Percentiles rank a stretch among this genome's conserved stretches.
Evolutionary conservation across 352 stramenopile genomes (phyloP).

Genomic region (Globisporangium paddicum): DNA sequence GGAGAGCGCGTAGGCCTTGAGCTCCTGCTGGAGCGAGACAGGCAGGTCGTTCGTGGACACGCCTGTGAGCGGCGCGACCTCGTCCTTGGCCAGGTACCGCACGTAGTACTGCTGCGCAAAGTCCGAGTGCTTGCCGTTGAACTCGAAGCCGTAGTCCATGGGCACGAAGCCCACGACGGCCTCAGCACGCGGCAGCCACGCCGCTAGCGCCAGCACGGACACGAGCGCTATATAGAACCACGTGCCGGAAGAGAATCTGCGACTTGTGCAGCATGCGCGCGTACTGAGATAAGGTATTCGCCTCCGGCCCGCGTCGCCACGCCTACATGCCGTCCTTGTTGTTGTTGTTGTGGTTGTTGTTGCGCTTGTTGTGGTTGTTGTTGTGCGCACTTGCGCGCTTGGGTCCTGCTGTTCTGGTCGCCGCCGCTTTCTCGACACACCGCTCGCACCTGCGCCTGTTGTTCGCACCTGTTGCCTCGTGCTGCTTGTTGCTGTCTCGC

Average conservation of each 20-base stretch:
- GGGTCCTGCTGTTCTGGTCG: slow-evolving; percentile 1
- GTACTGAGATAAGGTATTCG: slow-evolving; percentile 1
- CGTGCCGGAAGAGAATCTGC: background rate
- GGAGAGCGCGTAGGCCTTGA: slow-evolving; percentile 29
- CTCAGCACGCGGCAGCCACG: slow-evolving; percentile 32
- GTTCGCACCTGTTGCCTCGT: background rate
- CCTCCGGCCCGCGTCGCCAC: background rate
- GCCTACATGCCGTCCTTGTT: no score
- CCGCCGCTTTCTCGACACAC: slow-evolving; percentile 3
- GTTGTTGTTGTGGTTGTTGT: background rate
- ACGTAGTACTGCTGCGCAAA: slow-evolving; percentile 65
- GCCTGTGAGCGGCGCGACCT: slow-evolving; percentile 22
- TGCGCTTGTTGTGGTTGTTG: background rate
- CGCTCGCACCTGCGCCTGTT: background rate
- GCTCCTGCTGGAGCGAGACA: slow-evolving; percentile 18
- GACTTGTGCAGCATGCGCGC: background rate
- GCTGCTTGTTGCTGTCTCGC: background rate
- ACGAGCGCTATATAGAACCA: slow-evolving; percentile 5
- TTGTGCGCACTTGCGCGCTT: background rate
- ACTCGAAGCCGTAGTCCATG: slow-evolving; percentile 39
- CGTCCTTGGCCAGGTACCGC: slow-evolving; percentile 32
- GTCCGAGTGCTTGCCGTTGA: slow-evolving; percentile 57
- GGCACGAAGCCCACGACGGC: slow-evolving; percentile 20
- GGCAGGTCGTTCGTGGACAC: slow-evolving; percentile 24
- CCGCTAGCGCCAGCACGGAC: slow-evolving; percentile 30